These are phyloP conservation scores for Nicotiana benthamiana DNA, from an alignment of 257 asterid species.

Conservation along the genomic window DNA sequence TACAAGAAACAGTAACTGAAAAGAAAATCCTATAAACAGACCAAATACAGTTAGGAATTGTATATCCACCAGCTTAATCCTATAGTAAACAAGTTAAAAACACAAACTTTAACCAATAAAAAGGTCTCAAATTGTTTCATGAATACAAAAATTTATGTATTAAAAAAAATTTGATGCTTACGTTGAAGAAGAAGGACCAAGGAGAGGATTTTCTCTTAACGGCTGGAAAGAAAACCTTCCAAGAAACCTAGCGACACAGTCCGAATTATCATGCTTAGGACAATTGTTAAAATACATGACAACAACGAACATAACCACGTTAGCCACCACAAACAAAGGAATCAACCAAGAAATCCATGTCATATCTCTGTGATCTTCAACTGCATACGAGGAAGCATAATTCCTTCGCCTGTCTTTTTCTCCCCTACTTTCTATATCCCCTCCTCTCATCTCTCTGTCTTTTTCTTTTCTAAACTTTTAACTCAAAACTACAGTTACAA, in stretches of 20 bases:
- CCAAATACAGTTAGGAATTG: not conserved
- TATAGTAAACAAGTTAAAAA: not conserved
- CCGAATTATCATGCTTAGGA: conserved; percentile 29
- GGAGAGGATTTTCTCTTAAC: conserved; percentile 59
- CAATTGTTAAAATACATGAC: conserved; percentile 74
- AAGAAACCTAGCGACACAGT: conserved; percentile 59
- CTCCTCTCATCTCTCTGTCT: conserved; percentile 28
- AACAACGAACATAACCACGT: conserved; percentile 49
- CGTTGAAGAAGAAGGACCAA: conserved; percentile 92
- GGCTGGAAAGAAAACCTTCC: conserved; percentile 88
- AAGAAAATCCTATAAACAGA: not conserved
- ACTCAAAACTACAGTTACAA: not conserved
- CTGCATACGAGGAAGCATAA: conserved; percentile 14
- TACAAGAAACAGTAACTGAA: not conserved
- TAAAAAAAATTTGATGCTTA: conserved; percentile 20
- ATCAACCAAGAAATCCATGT: conserved; percentile 78
- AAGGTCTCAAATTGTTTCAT: not conserved
- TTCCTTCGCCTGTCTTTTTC: conserved; percentile 21
- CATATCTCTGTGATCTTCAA: conserved; percentile 30
- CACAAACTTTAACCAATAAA: not conserved
- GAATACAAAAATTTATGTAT: not conserved
- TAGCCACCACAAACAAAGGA: conserved; percentile 58
- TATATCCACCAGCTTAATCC: not conserved
- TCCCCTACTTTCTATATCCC: conserved; percentile 51
- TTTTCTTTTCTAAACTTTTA: not conserved